Percentiles rank a stretch among this genome's conserved stretches.
These are phyloP conservation scores for Salmacisia buchloeana DNA, from an alignment of 1,284 basidiomycete genomes.

Conservation along the genomic window DNA sequence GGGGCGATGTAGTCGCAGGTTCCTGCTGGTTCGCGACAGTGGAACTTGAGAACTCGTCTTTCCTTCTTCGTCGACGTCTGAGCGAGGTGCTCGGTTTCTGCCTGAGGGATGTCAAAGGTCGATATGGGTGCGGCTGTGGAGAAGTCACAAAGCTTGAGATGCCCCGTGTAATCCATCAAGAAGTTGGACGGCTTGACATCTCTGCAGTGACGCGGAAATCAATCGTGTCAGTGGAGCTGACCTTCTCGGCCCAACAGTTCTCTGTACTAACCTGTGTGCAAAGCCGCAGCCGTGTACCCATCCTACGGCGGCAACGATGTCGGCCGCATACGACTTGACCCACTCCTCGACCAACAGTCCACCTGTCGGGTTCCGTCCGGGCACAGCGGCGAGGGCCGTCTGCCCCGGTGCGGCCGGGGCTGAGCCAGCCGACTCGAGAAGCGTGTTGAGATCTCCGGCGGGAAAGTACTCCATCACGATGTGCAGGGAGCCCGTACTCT, in stretches of 20 bases:
- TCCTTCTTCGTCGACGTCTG: background rate
- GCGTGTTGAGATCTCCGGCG: constrained; percentile 45
- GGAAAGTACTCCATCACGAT: constrained; percentile 48
- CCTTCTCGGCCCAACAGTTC: background rate
- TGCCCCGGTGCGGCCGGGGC: constrained; percentile 9
- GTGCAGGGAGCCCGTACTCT: constrained; percentile 40
- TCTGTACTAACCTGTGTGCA: constrained; percentile 27
- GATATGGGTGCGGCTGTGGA: constrained; percentile 45
- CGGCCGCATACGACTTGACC: constrained; percentile 36
- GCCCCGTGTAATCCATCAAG: constrained; percentile 37
- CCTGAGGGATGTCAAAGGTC: constrained; percentile 19
- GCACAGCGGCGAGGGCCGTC: constrained; percentile 26
- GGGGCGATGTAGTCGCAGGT: constrained; percentile 49
- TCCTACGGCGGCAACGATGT: constrained; percentile 45
- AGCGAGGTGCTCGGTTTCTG: background rate
- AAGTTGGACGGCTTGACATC: constrained; percentile 50
- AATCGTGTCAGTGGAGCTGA: background rate
- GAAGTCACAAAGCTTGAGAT: constrained; percentile 49
- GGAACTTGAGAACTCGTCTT: constrained; percentile 38
- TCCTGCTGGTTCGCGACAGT: constrained; percentile 40
- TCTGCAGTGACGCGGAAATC: constrained; percentile 10
- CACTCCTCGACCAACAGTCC: constrained; percentile 40
- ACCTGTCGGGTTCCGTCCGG: constrained; percentile 27
- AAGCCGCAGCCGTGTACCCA: constrained; percentile 43
- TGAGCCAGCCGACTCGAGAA: constrained; percentile 31